Base-by-base conservation (phyloP, 2,329 filamentous ascomycete species). In the Aquanectria penicillioides region DNA sequence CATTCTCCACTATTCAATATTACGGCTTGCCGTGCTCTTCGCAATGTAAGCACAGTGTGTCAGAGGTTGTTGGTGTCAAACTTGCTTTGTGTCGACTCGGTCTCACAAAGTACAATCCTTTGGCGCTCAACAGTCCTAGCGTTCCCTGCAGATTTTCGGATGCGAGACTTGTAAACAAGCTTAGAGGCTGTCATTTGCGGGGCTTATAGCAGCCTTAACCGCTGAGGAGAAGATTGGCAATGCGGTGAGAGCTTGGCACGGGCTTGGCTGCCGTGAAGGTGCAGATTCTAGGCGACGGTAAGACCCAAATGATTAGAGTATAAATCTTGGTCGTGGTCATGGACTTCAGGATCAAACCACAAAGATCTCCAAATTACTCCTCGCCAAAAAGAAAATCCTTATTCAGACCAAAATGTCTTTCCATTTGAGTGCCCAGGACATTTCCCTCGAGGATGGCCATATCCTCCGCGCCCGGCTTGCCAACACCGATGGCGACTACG, bases 371-470 rank as follows among this genome's bases (percentile, higher is more conserved):
- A 22, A 3, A 22, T 18, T 37, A 18, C 22, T 13, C 22, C 17
- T 20, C 29, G 15, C 6, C 18, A 13, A 40, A 18, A 40, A 25
- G n/a, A 44, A 41, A 4, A 17, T 10, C 20, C 31, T 28, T 8
- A 13, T n/a, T 29, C 22, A 5, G 31, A n/a, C 28, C 26, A 67
- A 33, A 33, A 69, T 69, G 67, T 72, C 65, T 52, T 87, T 87
- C 78, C 81, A 86, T 73, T 58, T 69, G 51, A 77, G 78, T 48
- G 78, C 81, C 41, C 56, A 77, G 40, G 62, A 81, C 61, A 79
- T 85, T 68, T 74, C 74, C 66, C 70, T 86, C 63, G 81, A 83
- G 43, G 78, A 85, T 64, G 77, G 75, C 63, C 77, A 81, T 71
- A 79, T 82, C 66, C 83, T 86, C 57, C 72, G 64, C 22, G 81